Evolutionary conservation across 129 eudicot species (phyloP).

Genomic region (Ambrosia trifida): DNA sequence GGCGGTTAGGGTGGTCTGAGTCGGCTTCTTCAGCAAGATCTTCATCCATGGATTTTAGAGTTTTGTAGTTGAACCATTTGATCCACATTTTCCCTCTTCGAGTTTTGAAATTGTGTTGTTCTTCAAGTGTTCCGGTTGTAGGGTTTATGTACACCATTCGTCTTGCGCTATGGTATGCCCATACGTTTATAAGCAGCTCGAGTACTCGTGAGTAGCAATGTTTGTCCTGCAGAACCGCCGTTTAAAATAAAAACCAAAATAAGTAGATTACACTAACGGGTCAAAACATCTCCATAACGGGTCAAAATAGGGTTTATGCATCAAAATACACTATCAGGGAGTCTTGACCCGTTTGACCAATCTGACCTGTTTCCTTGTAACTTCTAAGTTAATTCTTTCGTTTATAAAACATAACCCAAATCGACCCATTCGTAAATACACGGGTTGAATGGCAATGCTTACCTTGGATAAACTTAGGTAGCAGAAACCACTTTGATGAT

Average conservation of each 20-base stretch:
- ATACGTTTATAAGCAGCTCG: constrained; percentile 88
- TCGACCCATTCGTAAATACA: not conserved
- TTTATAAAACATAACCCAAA: not conserved
- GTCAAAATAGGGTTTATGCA: no score
- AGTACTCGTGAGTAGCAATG: constrained; percentile 93
- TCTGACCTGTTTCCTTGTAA: not conserved
- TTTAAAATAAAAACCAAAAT: not conserved
- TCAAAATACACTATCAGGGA: not conserved
- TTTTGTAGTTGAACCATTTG: constrained; percentile 76
- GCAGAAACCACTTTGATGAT: constrained; percentile 76
- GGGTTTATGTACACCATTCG: constrained; percentile 80
- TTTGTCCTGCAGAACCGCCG: constrained; percentile 59
- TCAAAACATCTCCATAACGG: no score
- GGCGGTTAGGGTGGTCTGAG: constrained; percentile 53
- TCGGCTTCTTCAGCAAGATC: constrained; percentile 91
- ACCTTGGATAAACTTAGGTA: constrained; percentile 82
- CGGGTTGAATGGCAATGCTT: constrained; percentile 10
- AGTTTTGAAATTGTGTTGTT: constrained; percentile 66
- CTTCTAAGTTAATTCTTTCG: not conserved
- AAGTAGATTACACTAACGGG: not conserved
- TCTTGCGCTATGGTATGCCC: constrained; percentile 94
- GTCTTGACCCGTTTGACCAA: not conserved
- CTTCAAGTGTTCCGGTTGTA: constrained; percentile 64
- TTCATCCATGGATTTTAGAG: constrained; percentile 90
- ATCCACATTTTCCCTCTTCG: constrained; percentile 94